A percentile compares a stretch with the other conserved stretches of the same genome.
These are phyloP conservation scores for Piromyces finnis DNA, from an alignment of 192 early-diverging fungal species.

Conservation along the genomic window DNA sequence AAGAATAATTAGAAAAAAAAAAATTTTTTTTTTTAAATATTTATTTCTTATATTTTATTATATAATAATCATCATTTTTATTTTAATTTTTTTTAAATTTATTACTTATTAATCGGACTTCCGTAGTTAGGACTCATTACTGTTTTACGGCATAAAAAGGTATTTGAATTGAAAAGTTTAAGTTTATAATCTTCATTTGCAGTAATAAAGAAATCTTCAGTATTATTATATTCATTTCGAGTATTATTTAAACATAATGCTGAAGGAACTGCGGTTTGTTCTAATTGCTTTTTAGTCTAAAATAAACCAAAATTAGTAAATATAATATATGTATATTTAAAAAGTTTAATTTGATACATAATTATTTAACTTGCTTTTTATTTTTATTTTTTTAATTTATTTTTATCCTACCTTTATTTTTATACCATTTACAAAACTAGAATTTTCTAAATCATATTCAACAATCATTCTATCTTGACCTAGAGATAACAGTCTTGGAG, in stretches of 20 bases:
- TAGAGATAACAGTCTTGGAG: no score
- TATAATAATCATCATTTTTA: no score
- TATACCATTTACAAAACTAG: background rate
- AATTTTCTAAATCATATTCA: no score
- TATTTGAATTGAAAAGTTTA: background rate
- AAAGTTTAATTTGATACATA: no score
- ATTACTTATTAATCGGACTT: slow-evolving; percentile 3
- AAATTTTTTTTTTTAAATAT: no score
- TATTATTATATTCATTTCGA: background rate
- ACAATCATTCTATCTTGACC: no score
- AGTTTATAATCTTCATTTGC: background rate
- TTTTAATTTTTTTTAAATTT: no score
- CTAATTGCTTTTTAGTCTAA: background rate
- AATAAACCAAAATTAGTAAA: no score
- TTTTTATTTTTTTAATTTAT: background rate
- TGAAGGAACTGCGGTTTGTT: background rate
- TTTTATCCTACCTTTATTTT: background rate
- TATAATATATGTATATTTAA: no score
- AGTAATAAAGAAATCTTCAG: background rate
- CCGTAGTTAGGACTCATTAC: slow-evolving; percentile 31
- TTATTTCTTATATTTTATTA: no score
- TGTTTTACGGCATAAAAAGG: slow-evolving; percentile 25
- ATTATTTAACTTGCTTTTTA: no score
- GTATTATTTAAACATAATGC: background rate
- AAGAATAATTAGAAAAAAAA: no score